Conservation (phyloP, 2,329 filamentous ascomycete genomes). For the Emericellopsis atlantica region DNA sequence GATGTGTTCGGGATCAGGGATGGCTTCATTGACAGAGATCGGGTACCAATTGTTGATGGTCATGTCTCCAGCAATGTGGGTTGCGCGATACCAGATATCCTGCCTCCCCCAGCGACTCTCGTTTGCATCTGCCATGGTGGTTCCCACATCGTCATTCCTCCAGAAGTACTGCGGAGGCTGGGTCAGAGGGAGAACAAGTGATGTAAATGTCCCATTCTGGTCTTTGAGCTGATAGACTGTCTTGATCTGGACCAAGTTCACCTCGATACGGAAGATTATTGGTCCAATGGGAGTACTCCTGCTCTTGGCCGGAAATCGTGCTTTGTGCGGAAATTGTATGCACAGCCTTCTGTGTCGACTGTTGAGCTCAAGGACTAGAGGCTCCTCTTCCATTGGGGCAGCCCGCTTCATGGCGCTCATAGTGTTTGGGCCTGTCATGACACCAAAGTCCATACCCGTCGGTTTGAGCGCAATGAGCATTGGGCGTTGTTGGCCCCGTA, state of each 20-base stretch:
- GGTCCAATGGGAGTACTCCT: conserved; percentile 1
- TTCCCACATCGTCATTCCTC: conserved; percentile 16
- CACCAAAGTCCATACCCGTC: conserved; percentile 44
- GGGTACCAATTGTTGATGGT: conserved; percentile 17
- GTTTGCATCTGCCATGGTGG: conserved; percentile 17
- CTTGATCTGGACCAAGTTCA: conserved; percentile 33
- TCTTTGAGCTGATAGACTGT: conserved; percentile 20
- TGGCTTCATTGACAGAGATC: conserved; percentile 23
- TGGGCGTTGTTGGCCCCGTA: no score
- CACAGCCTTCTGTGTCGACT: no score
- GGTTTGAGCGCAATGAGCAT: no score
- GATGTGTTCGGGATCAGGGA: conserved; percentile 21
- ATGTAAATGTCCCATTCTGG: conserved; percentile 14
- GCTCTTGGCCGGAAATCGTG: no score
- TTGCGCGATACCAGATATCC: conserved; percentile 36
- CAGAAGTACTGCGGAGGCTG: conserved; percentile 35
- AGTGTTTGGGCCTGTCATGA: conserved; percentile 34
- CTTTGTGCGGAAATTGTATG: no score
- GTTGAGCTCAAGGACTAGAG: no score
- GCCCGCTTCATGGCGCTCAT: conserved; percentile 21
- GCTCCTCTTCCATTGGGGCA: not conserved
- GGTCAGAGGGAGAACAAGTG: conserved; percentile 32
- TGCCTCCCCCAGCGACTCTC: conserved; percentile 22
- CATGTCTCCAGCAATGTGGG: conserved; percentile 26
- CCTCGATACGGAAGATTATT: conserved; percentile 24